These are phyloP conservation scores for Lentinula sp. DNA, from an alignment of 768 basidiomycete species.

Conservation along the genomic window DNA sequence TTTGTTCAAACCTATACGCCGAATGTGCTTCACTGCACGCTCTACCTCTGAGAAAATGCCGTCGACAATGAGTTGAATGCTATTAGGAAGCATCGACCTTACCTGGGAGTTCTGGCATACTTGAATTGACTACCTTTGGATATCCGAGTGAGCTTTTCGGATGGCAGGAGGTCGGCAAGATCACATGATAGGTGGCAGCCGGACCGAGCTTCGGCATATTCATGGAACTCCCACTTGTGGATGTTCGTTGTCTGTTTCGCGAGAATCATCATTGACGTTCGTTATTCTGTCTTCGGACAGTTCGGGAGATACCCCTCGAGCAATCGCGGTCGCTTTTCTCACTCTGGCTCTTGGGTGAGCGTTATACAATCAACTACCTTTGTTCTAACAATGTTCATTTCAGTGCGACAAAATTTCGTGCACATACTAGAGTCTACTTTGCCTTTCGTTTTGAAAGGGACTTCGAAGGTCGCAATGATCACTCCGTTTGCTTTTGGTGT, in stretches of 20 bases:
- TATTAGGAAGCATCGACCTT: not conserved
- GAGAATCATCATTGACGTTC: conserved; percentile 23
- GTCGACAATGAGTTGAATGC: not conserved
- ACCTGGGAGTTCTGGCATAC: conserved; percentile 57
- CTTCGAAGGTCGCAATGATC: not conserved
- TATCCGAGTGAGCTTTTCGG: too few relatives aligned
- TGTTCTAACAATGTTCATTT: not conserved
- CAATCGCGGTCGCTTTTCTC: conserved; percentile 36
- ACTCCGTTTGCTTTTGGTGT: not conserved
- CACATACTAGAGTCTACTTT: conserved; percentile 48
- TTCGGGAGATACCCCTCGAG: conserved; percentile 41
- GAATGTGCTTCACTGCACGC: conserved; percentile 52
- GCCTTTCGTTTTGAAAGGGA: not conserved
- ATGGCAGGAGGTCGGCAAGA: too few relatives aligned
- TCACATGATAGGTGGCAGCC: too few relatives aligned
- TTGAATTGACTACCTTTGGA: too few relatives aligned
- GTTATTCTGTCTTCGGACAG: conserved; percentile 32
- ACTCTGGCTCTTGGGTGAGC: conserved; percentile 48
- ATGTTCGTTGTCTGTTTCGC: conserved; percentile 4
- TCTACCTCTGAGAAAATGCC: conserved; percentile 52
- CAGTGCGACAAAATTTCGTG: conserved; percentile 32
- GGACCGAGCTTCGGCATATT: too few relatives aligned
- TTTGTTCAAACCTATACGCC: conserved; percentile 45
- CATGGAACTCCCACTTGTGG: too few relatives aligned
- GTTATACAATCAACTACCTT: not conserved